phyloP scores from a whole-genome alignment of 2,329 filamentous ascomycete genomes.

The Ramularia collo-cygni region DNA sequence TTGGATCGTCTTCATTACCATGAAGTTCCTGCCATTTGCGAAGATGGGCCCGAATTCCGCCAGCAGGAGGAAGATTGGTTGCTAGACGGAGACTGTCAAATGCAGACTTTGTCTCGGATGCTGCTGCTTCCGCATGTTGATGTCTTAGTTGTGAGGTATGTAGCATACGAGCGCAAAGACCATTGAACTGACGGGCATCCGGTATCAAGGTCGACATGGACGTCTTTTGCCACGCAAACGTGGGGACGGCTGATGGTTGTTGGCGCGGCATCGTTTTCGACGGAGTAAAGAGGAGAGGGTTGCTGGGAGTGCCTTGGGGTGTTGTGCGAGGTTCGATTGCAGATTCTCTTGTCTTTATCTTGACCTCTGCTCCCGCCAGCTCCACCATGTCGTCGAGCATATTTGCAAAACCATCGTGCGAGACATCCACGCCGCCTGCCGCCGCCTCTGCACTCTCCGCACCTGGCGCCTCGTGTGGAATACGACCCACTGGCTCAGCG shows the following conservation, averaged over 20 bases:
- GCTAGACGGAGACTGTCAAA: too few relatives aligned
- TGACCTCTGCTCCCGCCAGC: too few relatives aligned
- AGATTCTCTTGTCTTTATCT: too few relatives aligned
- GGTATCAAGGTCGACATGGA: too few relatives aligned
- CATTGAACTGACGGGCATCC: too few relatives aligned
- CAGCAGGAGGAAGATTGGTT: slow-evolving; percentile 6
- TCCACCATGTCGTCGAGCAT: too few relatives aligned
- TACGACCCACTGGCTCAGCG: too few relatives aligned
- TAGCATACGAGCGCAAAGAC: slow-evolving; percentile 1
- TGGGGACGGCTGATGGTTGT: too few relatives aligned
- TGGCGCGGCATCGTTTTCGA: neutral
- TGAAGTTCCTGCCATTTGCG: slow-evolving; percentile 40
- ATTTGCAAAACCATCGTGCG: too few relatives aligned
- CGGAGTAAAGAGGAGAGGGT: neutral
- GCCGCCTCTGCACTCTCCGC: too few relatives aligned
- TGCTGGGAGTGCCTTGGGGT: neutral
- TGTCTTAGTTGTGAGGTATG: slow-evolving; percentile 2
- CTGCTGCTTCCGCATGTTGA: neutral
- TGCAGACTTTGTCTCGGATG: neutral
- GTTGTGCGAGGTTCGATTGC: neutral
- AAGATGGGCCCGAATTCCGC: slow-evolving; percentile 32
- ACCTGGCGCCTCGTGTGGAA: too few relatives aligned
- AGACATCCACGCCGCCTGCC: too few relatives aligned
- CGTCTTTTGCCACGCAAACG: slow-evolving; percentile 2
- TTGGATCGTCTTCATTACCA: slow-evolving; percentile 19